Evolutionary conservation across 177 flowering plant genomes (phyloP).

Genomic region (Vitis hybrid): DNA sequence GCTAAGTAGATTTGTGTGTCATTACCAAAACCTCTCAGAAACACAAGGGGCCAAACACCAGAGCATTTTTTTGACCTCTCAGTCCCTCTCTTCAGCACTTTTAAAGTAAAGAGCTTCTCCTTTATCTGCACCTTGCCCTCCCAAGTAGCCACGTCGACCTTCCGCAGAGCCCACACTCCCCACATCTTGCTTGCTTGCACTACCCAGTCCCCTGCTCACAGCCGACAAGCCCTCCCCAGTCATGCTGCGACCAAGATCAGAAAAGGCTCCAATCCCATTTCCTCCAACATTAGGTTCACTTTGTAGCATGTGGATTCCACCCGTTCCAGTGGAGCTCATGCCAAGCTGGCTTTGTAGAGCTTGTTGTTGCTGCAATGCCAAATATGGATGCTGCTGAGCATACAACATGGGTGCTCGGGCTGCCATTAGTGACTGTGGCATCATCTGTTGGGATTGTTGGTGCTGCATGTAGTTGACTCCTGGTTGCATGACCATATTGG

Average conservation of each 20-base stretch:
- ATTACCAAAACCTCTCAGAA: background rate
- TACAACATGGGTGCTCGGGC: constrained; percentile 13
- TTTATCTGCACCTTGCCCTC: background rate
- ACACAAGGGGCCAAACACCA: background rate
- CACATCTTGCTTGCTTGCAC: background rate
- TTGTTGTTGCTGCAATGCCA: constrained; percentile 7
- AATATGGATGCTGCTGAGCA: constrained; percentile 2
- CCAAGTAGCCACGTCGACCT: constrained; percentile 2
- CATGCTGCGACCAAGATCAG: background rate
- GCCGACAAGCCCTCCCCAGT: background rate
- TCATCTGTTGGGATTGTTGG: constrained; percentile 8
- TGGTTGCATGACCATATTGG: background rate
- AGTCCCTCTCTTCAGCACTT: constrained; percentile 22
- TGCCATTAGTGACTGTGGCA: constrained; percentile 8
- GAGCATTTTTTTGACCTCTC: background rate
- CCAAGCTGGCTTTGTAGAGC: constrained; percentile 5
- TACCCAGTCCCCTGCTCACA: background rate
- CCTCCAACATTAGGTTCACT: background rate
- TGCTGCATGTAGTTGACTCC: constrained; percentile 10
- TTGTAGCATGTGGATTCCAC: constrained; percentile 3
- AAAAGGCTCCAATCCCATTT: background rate
- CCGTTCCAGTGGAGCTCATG: constrained; percentile 1
- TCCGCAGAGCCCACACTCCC: constrained; percentile 7
- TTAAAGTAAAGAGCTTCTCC: constrained; percentile 2
- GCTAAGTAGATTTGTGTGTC: background rate